Percentiles rank a stretch among this genome's conserved stretches.
Evolutionary conservation across 306 rosid species (phyloP).

Genomic region (Fragaria iinumae): DNA sequence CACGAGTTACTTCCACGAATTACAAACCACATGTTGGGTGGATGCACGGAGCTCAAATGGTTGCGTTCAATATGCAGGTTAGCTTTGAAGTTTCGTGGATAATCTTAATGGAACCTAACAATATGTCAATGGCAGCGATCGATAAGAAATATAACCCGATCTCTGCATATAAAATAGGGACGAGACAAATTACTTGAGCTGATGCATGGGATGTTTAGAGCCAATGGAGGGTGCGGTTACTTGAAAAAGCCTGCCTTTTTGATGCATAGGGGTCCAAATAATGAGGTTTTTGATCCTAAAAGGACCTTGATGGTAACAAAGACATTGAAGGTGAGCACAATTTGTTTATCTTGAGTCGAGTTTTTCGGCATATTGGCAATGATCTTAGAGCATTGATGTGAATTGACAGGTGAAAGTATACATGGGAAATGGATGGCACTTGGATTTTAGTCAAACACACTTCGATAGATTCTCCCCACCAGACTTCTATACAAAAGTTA

Average conservation of each 20-base stretch:
- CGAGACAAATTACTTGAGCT: conserved; percentile 68
- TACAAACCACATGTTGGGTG: conserved; percentile 83
- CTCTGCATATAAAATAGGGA: conserved; percentile 45
- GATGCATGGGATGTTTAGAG: conserved; percentile 93
- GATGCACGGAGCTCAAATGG: conserved; percentile 96
- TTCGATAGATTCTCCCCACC: conserved; percentile 75
- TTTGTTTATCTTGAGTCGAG: conserved; percentile 3
- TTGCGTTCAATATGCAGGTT: conserved; percentile 96
- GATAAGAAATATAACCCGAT: not conserved
- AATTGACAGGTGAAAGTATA: conserved; percentile 65
- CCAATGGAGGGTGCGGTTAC: conserved; percentile 89
- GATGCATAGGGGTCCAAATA: conserved; percentile 34
- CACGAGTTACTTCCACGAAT: conserved; percentile 75
- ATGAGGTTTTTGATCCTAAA: conserved; percentile 68
- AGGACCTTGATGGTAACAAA: conserved; percentile 40
- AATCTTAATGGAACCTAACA: not conserved
- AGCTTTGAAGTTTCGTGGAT: conserved; percentile 21
- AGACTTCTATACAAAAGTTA: conserved; percentile 83
- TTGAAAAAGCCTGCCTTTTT: conserved; percentile 71
- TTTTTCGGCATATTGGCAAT: conserved; percentile 22
- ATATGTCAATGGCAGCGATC: not conserved
- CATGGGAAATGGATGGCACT: conserved; percentile 56
- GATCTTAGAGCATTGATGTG: conserved; percentile 23
- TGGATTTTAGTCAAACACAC: conserved; percentile 51
- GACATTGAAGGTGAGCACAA: conserved; percentile 60